Base-by-base conservation (phyloP, 2,329 filamentous ascomycete genomes). In the Neodidymelliopsis sp. region DNA sequence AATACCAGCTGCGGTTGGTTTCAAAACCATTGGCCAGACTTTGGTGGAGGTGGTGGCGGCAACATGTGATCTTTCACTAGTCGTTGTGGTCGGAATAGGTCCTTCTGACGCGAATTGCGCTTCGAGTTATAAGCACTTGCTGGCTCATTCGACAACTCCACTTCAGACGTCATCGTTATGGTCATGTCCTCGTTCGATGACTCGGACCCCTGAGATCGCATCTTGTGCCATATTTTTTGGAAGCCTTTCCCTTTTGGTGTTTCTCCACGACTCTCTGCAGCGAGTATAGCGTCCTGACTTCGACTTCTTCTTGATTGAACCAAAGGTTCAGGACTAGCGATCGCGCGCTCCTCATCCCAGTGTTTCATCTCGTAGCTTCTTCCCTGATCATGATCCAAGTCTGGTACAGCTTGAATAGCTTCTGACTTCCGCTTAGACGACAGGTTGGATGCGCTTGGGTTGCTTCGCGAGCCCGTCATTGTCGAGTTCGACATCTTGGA, bases 291-390 rank as follows among this genome's bases (percentile, higher is more conserved):
- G 4, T 57, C 51, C n/a, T 52, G 44, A 28, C 53, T 57, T 1
- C 23, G 44, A 12, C 19, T 53, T 13, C 37, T 46, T 16, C 6
- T 15, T 36, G 40, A 18, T n/a, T 33, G 34, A 5, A 35, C 24
- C 12, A 35, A 9, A 13, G 24, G 11, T 18, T 33, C 35, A 9
- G 37, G 25, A 15, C 38, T 48, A 6, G 38, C 8, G 8, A 41
- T 38, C 7, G 19, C 53, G 18, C 27, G 48, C 36, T 33, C 43
- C 31, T 65, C 62, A 7, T 55, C 56, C 64, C 60, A 67, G 5
- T 59, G 28, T 11, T 54, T 58, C 47, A 67, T 39, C 31, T 66
- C 60, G 13, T 62, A 65, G 33, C 57, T 59, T 24, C 62, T 53
- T 5, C 50, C 54, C 4, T 53, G 44, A 28, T 63, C 50, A 2